Conservation (phyloP, 129 eudicot genomes). For the Flaveria bidentis region DNA sequence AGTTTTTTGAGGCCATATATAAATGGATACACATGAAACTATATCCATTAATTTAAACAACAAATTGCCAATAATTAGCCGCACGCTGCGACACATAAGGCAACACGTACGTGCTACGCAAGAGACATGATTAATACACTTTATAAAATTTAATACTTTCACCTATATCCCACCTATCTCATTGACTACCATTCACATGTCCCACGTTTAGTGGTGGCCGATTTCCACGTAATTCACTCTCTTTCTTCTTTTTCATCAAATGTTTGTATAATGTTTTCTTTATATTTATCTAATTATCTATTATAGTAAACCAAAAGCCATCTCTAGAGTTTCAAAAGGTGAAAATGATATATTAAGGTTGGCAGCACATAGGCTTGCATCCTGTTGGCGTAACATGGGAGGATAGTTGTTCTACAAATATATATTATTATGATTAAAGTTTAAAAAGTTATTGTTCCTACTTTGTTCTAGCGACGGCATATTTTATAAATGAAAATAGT, state of each 20-base stretch:
- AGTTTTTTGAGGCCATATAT: too few species aligned
- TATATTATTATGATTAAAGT: neutral
- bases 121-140: constrained; percentile 17
- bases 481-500: too few species aligned
- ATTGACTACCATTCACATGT: constrained; percentile 29
- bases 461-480: too few species aligned
- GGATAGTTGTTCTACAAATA: neutral
- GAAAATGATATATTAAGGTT: neutral
- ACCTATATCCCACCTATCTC: constrained; percentile 38
- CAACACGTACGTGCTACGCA: constrained; percentile 35
- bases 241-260: neutral
- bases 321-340: neutral
- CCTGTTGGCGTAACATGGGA: neutral
- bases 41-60: neutral
- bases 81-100: constrained; percentile 15
- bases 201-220: constrained; percentile 27
- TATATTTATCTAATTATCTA: neutral
- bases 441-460: neutral
- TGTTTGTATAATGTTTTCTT: neutral
- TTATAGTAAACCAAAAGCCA: neutral
- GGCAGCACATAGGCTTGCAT: neutral
- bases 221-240: constrained; percentile 18
- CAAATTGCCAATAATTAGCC: neutral
- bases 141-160: constrained; percentile 27
- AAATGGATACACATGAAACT: neutral